Evolutionary conservation across 2,329 filamentous ascomycete species (phyloP).

Genomic region (Monosporascus cannonballus): DNA sequence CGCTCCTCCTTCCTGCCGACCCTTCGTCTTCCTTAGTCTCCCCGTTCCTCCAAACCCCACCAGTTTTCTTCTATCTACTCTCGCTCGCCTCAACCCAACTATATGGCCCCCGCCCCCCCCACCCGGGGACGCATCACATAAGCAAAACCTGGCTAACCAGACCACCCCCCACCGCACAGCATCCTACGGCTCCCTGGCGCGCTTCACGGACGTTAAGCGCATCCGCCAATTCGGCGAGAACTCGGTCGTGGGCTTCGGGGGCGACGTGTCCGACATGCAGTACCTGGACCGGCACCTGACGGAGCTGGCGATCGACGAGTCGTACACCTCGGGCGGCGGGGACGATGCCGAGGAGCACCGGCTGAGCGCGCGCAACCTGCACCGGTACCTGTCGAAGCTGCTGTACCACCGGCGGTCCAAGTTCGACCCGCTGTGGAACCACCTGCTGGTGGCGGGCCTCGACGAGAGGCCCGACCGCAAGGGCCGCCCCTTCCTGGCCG

Average conservation of each 20-base stretch:
- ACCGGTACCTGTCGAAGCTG: slow-evolving; percentile 93
- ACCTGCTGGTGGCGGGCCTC: slow-evolving; percentile 83
- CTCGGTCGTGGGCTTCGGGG: slow-evolving; percentile 86
- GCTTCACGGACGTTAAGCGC: slow-evolving; percentile 95
- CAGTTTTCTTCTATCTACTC: neutral
- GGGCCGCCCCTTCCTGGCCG: slow-evolving; percentile 80
- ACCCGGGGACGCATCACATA: neutral
- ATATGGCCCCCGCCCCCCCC: no score
- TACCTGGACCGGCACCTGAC: slow-evolving; percentile 89
- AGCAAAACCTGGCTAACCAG: slow-evolving; percentile 5
- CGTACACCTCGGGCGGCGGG: slow-evolving; percentile 55
- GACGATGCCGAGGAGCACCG: slow-evolving; percentile 26
- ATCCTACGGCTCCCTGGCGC: slow-evolving; percentile 93
- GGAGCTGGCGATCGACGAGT: slow-evolving; percentile 81
- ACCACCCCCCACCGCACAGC: slow-evolving; percentile 44
- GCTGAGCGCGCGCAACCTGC: slow-evolving; percentile 87
- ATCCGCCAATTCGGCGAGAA: slow-evolving; percentile 81
- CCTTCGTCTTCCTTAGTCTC: neutral
- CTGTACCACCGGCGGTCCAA: slow-evolving; percentile 92
- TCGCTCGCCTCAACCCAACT: neutral
- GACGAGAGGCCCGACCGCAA: slow-evolving; percentile 74
- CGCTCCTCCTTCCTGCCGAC: slow-evolving; percentile 1
- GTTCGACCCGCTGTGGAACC: slow-evolving; percentile 98
- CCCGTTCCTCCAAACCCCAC: neutral
- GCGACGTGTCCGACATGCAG: slow-evolving; percentile 99